Evolutionary conservation across 2,329 filamentous ascomycete genomes (phyloP).

Genomic region (Aspergillus piperis): DNA sequence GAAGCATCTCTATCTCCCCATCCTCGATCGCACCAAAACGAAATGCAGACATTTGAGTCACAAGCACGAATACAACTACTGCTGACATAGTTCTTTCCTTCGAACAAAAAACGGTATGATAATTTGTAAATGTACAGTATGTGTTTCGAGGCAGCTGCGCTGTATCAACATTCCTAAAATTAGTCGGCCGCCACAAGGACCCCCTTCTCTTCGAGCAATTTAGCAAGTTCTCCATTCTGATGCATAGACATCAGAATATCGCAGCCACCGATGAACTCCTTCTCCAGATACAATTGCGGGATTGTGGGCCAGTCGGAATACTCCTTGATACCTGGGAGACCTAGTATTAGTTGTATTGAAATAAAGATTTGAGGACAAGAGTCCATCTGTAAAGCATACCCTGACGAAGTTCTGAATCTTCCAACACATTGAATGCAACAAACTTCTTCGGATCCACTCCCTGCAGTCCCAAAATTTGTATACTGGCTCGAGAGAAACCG

Average conservation of each 20-base stretch:
- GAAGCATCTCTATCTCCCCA: no score
- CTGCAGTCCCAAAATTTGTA: slow-evolving; percentile 92
- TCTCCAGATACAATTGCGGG: slow-evolving; percentile 90
- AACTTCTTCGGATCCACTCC: slow-evolving; percentile 95
- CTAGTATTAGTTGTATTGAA: slow-evolving; percentile 6
- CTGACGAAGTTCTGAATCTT: slow-evolving; percentile 81
- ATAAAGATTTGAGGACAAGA: not conserved
- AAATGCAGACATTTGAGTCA: not conserved
- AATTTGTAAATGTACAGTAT: not conserved
- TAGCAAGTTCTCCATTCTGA: slow-evolving; percentile 88
- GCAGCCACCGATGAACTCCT: slow-evolving; percentile 96
- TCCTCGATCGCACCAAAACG: no score
- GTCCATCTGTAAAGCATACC: slow-evolving; percentile 54
- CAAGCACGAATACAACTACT: not conserved
- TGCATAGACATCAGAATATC: slow-evolving; percentile 98
- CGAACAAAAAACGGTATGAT: not conserved
- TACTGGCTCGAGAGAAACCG: slow-evolving; percentile 91
- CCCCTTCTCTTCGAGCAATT: slow-evolving; percentile 86
- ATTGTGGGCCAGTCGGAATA: slow-evolving; percentile 99
- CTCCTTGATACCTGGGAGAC: slow-evolving; percentile 82
- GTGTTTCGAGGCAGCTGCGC: not conserved
- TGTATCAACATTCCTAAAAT: not conserved
- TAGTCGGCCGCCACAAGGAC: slow-evolving; percentile 70
- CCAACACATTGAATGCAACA: slow-evolving; percentile 95
- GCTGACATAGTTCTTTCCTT: not conserved